These are phyloP conservation scores for Eucalyptus marginata DNA, from an alignment of 345 rosid genomes.

Conservation along the genomic window DNA sequence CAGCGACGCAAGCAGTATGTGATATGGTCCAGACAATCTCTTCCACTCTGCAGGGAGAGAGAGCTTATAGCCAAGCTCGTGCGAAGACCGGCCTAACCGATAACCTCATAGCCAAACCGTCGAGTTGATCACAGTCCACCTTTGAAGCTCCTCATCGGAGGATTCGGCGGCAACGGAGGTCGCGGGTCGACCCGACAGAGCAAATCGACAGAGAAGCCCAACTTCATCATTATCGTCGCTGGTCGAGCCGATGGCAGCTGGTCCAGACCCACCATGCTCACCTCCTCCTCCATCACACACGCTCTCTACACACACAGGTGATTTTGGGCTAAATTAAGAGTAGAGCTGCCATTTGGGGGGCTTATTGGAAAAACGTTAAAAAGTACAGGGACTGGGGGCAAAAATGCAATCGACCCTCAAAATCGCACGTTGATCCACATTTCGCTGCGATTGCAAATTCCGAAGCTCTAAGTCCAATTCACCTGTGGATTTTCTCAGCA, in stretches of 20 bases:
- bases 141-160: neutral
- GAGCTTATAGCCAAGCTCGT: neutral
- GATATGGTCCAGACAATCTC: constrained; percentile 65
- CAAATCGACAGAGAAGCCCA: too few species aligned
- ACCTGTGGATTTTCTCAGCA: neutral
- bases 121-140: neutral
- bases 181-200: neutral
- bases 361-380: neutral
- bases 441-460: neutral
- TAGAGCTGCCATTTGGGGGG: neutral
- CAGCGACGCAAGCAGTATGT: constrained; percentile 68
- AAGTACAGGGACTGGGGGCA: neutral
- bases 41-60: neutral
- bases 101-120: too few species aligned
- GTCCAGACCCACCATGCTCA: too few species aligned
- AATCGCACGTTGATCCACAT: neutral
- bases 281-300: too few species aligned
- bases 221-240: too few species aligned
- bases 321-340: neutral
- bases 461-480: neutral
- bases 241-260: too few species aligned
- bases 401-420: neutral
- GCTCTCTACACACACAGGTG: neutral
- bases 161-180: neutral
- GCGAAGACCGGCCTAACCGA: too few species aligned